A percentile compares a stretch with the other conserved stretches of the same genome.
Evolutionary conservation across 2,329 filamentous ascomycete genomes (phyloP).

Genomic region (Acrocalymma vagum): DNA sequence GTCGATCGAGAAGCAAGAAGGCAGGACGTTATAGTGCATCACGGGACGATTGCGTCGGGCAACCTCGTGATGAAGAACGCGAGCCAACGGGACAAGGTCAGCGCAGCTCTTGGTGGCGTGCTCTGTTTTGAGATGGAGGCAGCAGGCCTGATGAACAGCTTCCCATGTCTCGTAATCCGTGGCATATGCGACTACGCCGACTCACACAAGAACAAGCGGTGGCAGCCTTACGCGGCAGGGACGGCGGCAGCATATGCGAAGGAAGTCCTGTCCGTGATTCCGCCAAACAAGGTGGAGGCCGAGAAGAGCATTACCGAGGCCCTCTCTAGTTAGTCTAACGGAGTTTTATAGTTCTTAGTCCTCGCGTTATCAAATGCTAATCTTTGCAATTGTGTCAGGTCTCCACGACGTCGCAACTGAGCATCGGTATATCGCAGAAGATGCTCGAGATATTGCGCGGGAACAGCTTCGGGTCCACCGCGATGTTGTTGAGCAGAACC

Average conservation of each 20-base stretch:
- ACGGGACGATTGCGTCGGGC: constrained; percentile 3
- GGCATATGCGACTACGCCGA: constrained; percentile 34
- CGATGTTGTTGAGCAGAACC: constrained; percentile 16
- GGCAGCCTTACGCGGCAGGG: constrained; percentile 26
- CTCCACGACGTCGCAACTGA: constrained; percentile 14
- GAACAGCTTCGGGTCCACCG: constrained; percentile 16
- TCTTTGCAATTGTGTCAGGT: constrained; percentile 12
- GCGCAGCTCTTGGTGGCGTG: constrained; percentile 15
- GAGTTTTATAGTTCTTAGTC: constrained; percentile 5
- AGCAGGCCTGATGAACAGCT: constrained; percentile 36
- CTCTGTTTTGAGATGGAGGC: constrained; percentile 28
- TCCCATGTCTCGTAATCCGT: constrained; percentile 29
- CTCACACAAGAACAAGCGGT: constrained; percentile 8
- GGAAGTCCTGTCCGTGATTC: constrained; percentile 21
- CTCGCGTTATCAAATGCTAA: constrained; percentile 14
- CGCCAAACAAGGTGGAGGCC: constrained; percentile 2
- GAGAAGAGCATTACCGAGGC: constrained; percentile 13
- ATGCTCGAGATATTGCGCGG: constrained; percentile 5
- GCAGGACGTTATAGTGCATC: constrained; percentile 1
- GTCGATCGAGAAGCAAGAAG: too few species aligned
- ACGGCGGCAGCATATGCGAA: constrained; percentile 27
- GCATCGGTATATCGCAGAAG: constrained; percentile 9
- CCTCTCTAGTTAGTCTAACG: constrained; percentile 13
- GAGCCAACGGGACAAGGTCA: constrained; percentile 4
- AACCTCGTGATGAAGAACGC: constrained; percentile 5